These are phyloP conservation scores for Aureobasidium uvarum DNA, from an alignment of 2,329 filamentous ascomycete genomes.

Conservation along the genomic window DNA sequence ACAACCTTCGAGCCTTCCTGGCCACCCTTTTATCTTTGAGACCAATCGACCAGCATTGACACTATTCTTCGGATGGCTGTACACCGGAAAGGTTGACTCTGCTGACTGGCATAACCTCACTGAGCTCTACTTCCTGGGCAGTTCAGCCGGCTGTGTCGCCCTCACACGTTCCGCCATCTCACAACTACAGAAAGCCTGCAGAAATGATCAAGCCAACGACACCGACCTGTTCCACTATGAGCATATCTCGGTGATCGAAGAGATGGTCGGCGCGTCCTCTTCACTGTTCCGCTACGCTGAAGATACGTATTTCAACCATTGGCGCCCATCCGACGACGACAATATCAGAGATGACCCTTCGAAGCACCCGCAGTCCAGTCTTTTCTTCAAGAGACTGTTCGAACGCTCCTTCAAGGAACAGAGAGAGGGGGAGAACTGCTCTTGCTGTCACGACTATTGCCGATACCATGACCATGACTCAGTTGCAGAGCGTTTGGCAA, in stretches of 20 bases:
- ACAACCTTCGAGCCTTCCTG: neutral
- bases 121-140: neutral
- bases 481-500: neutral
- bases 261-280: neutral
- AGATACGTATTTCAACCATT: conserved; percentile 9
- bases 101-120: neutral
- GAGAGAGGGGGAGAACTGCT: neutral
- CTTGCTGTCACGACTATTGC: conserved; percentile 2
- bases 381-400: neutral
- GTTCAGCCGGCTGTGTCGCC: neutral
- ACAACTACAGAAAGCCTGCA: neutral
- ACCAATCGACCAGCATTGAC: neutral
- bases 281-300: neutral
- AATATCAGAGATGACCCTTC: neutral
- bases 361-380: neutral
- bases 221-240: neutral
- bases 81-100: neutral
- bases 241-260: neutral
- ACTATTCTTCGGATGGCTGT: neutral
- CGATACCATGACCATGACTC: neutral
- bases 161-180: neutral
- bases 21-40: neutral
- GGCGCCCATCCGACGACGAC: neutral
- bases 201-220: neutral
- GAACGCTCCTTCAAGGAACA: neutral